phyloP scores from a whole-genome alignment of 345 rosid genomes.

The Acer negundo region DNA sequence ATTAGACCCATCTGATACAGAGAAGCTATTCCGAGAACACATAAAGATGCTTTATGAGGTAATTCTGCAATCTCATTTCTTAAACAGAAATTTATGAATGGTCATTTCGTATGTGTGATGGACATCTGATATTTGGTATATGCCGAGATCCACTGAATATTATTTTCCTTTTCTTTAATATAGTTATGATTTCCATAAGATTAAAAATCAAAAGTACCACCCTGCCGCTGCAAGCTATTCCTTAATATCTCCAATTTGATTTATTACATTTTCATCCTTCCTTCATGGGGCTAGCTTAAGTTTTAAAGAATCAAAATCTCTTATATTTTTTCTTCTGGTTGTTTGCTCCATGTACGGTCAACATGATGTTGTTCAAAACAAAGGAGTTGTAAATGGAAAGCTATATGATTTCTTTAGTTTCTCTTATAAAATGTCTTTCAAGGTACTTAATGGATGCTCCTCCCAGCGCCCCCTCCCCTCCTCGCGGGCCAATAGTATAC shows the following conservation, averaged over 20 bases:
- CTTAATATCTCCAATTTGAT: background rate
- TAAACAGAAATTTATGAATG: background rate
- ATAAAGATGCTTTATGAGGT: conserved; percentile 83
- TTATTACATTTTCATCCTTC: background rate
- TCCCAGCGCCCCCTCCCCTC: too few species aligned
- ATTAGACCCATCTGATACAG: conserved; percentile 74
- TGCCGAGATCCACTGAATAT: background rate
- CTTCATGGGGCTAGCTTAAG: background rate
- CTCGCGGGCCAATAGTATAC: too few species aligned
- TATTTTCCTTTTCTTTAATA: too few species aligned
- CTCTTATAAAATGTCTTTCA: background rate
- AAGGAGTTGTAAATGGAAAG: background rate
- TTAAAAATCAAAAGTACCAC: background rate
- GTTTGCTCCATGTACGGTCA: background rate
- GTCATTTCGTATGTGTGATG: background rate
- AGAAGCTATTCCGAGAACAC: conserved; percentile 94
- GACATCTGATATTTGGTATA: background rate
- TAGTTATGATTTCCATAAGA: too few species aligned
- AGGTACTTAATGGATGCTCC: too few species aligned
- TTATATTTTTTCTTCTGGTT: background rate
- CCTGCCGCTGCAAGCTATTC: background rate
- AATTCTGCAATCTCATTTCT: conserved; percentile 17
- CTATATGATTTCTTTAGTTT: background rate
- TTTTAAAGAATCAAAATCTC: background rate
- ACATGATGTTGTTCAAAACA: background rate